phyloP scores from a whole-genome alignment of 2,329 filamentous ascomycete genomes.

The Pyricularia sp. region DNA sequence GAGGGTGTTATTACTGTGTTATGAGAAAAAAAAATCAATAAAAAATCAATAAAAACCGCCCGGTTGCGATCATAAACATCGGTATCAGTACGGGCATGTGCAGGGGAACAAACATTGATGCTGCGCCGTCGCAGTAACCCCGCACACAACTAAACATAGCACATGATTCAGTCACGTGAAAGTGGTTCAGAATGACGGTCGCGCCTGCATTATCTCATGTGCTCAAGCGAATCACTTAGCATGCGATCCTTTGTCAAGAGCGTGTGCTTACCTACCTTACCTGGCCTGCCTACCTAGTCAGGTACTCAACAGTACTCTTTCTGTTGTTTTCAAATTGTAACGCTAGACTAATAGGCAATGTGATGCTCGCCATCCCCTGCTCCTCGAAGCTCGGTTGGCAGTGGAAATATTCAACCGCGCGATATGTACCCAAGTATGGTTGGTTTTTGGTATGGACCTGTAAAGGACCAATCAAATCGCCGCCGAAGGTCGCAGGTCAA shows the following conservation, averaged over 20 bases:
- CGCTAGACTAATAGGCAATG: background rate
- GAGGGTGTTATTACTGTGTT: background rate
- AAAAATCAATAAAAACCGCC: background rate
- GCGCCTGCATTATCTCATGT: background rate
- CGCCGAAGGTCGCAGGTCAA: background rate
- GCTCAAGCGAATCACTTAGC: background rate
- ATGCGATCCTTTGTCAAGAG: background rate
- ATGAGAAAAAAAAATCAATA: background rate
- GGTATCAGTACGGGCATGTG: background rate
- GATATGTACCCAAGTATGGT: no score
- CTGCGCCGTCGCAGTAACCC: background rate
- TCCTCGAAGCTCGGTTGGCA: background rate
- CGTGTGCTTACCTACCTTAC: background rate
- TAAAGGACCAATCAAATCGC: background rate
- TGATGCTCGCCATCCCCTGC: background rate
- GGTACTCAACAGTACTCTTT: no score
- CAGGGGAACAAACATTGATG: background rate
- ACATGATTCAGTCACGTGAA: background rate
- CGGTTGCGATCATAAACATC: background rate
- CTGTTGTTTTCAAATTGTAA: background rate
- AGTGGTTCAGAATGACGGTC: background rate
- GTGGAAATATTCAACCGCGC: background rate
- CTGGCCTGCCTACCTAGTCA: no score
- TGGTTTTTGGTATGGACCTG: background rate
- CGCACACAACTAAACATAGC: background rate